Base-by-base conservation (phyloP, 2,329 filamentous ascomycete species). In the Colletotrichum cereale region DNA sequence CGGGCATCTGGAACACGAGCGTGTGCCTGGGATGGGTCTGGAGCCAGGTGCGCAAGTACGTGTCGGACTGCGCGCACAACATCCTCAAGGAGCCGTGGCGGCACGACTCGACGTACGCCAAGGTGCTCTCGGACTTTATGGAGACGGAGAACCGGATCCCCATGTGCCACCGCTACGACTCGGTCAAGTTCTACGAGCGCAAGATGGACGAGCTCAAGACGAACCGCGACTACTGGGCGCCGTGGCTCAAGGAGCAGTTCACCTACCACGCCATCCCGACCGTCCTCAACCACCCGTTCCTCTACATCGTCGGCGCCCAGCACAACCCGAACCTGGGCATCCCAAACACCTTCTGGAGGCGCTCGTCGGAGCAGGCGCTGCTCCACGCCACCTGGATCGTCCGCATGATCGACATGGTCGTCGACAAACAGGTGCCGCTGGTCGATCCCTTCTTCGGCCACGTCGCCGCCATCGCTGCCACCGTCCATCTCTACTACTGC, bases 341-440 rank as follows among this genome's bases (percentile, higher is more conserved):
- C 7, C 86, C 86, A 0, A 88, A 88, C 66, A 86, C 85, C 0
- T 88, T 88, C 67, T 88, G 86, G 86, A 80, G 84, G 50, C 77
- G 85, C 3, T 87, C 85, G 0, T 87, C 85, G 0, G 86, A 88
- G 73, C 76, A 86, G 16, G 86, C 86, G 0, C 76, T 88, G 1
- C 77, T 87, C 2, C 86, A 88, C 58, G 82, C 84, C 2, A 88
- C 86, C 0, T 88, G 86, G 86, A 83, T 87, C 50, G 85, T 86
- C 18, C 82, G 86, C 4, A 83, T 88, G 76, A 86, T 88, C 47
- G 85, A 87, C 58, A 87, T 88, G 86, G 83, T 86, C 1, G 79
- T 84, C 1, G 85, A 87, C 66, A 87, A 86, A 77, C 82, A 84
- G 62, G 78, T 87, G 12, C 81, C 81, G 5, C 78, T 88, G 10